phyloP scores from a whole-genome alignment of 257 asterid species.

The Rubia yunnanensis region DNA sequence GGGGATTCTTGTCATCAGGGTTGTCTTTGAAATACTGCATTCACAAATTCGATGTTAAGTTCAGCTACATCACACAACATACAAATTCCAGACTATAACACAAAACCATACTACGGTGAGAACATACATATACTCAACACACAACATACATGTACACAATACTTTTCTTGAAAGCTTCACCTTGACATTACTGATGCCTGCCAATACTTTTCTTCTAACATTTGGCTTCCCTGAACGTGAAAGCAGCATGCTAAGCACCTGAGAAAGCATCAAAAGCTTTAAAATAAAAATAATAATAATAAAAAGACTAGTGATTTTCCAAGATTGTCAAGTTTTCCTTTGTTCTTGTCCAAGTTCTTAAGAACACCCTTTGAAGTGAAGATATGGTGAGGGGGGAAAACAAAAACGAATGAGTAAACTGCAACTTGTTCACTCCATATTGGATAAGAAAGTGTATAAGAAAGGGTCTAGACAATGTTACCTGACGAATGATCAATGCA shows the following conservation, averaged over 20 bases:
- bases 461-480: background rate
- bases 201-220: conserved; percentile 59
- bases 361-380: conserved; percentile 33
- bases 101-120: too few relatives aligned
- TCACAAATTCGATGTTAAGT: too few relatives aligned
- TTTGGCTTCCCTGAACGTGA: conserved; percentile 43
- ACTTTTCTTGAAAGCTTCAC: conserved; percentile 32
- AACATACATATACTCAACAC: too few relatives aligned
- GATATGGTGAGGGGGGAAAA: conserved; percentile 4
- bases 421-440: background rate
- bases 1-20: too few relatives aligned
- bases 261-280: conserved; percentile 5
- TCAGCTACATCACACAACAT: too few relatives aligned
- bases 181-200: conserved; percentile 69
- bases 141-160: too few relatives aligned
- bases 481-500: conserved; percentile 1
- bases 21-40: too few relatives aligned
- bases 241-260: too few relatives aligned
- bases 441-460: background rate
- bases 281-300: too few relatives aligned
- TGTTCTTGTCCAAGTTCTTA: too few relatives aligned
- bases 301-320: conserved; percentile 28
- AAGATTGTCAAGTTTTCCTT: conserved; percentile 30
- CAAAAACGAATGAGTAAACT: background rate
- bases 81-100: too few relatives aligned